Evolutionary conservation across 768 basidiomycete species (phyloP), one percentile per base, ranked within the genome.

Genomic region (Neoboletus brunneissimus): DNA sequence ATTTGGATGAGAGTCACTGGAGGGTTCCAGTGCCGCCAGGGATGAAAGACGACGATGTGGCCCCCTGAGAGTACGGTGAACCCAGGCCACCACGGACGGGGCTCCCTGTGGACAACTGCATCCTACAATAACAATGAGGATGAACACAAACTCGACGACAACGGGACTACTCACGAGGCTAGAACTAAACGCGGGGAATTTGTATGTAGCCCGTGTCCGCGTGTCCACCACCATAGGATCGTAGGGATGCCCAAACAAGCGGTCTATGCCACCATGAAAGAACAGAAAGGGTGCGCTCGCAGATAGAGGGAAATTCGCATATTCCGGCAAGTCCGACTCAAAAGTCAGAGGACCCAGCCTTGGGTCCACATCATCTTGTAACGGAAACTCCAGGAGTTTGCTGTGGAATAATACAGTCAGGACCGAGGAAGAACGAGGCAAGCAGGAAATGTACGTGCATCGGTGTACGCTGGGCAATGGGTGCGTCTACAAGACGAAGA

Each of bases 321-420:
- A 50, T n/a, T 22, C 41, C 2, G 64, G 64, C 41, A 65, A 37
- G 55, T 66, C 64, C 52, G 57, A 60, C 43, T 65, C 58, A 22
- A 47, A 60, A 2, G 34, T 34, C 34, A 47, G 23, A 16, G 61
- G 64, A 32, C 64, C 64, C 3, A 66, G 23, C 35, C 9, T 50
- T 29, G 58, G 45, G 44, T 52, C 48, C 8, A 42, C 47, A 27
- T 60, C 56, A 25, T 66, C 54, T 32, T 56, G 54, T 2, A 65
- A 29, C 11, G 47, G 54, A n/a, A 65, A 65, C 23, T 67, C 64
- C 22, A 65, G 46, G 22, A 65, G 65, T 43, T 67, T 65, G 29
- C 64, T 65, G 23, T n/a, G 25, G 27, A 46, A 51, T 27, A 20
- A 2, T 7, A 34, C 11, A 38, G 11, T 67, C 51, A 64, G 54